A percentile compares a stretch with the other conserved stretches of the same genome.
Evolutionary conservation across 768 basidiomycete species (phyloP).

Genomic region (Tubosaeta brunneosetosa): DNA sequence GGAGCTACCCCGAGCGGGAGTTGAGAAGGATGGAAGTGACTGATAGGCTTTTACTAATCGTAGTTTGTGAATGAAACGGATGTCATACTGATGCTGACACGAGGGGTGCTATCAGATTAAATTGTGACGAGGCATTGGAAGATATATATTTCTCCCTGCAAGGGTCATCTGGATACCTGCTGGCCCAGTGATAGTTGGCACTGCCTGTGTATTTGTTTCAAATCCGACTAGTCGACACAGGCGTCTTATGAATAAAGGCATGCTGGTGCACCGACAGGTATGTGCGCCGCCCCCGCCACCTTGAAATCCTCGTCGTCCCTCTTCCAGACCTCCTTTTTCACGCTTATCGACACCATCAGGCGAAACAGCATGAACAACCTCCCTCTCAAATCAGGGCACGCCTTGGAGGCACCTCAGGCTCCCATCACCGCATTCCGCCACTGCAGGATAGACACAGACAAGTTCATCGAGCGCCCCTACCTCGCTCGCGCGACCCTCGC

Average conservation of each 20-base stretch:
- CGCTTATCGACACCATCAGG: constrained; percentile 17
- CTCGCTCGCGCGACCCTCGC: constrained; percentile 27
- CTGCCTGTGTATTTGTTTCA: constrained; percentile 7
- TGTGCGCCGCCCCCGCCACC: constrained; percentile 10
- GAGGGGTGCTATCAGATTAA: not conserved
- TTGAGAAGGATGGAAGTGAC: constrained; percentile 16
- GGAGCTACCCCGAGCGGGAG: constrained; percentile 12
- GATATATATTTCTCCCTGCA: too few relatives aligned
- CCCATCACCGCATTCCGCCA: constrained; percentile 20
- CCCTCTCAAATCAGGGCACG: constrained; percentile 16
- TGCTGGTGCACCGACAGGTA: constrained; percentile 7
- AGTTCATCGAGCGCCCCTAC: constrained; percentile 24
- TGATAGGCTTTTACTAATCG: constrained; percentile 8
- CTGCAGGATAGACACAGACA: constrained; percentile 25
- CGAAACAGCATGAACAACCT: constrained; percentile 16
- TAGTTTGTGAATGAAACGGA: constrained; percentile 11
- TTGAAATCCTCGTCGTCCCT: constrained; percentile 12
- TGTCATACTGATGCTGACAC: not conserved
- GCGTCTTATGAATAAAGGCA: not conserved
- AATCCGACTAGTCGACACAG: constrained; percentile 1
- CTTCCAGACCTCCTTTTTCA: constrained; percentile 15
- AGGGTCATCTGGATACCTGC: too few relatives aligned
- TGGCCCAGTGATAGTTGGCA: too few relatives aligned
- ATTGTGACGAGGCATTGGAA: too few relatives aligned
- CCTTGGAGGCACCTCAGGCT: constrained; percentile 15